These are phyloP conservation scores for Xylaria sp. DNA, from an alignment of 2,329 filamentous ascomycete species.

Conservation along the genomic window DNA sequence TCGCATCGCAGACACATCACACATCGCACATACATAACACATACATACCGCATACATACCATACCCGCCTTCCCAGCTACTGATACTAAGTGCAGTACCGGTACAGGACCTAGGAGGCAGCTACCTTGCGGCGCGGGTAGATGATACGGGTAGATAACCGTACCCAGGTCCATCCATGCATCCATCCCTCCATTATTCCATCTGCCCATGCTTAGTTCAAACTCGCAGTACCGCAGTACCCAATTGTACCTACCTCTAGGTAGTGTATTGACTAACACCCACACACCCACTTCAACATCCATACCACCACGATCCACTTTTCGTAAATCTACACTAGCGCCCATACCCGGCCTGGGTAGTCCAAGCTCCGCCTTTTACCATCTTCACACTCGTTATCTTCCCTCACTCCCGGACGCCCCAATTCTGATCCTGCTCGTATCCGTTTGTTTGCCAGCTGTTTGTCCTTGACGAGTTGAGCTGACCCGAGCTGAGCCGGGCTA, in stretches of 20 bases:
- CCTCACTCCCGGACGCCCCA: constrained; percentile 18
- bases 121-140: background rate
- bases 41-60: background rate
- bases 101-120: background rate
- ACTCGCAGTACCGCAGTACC: background rate
- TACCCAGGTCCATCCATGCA: background rate
- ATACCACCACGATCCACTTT: constrained; percentile 14
- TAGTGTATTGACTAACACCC: background rate
- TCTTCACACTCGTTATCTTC: constrained; percentile 6
- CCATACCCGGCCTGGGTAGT: constrained; percentile 19
- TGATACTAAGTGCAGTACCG: background rate
- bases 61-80: background rate
- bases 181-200: background rate
- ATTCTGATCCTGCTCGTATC: constrained; percentile 1
- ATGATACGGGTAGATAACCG: background rate
- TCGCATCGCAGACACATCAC: background rate
- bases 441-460: constrained; percentile 16
- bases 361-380: constrained; percentile 18
- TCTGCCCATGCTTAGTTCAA: background rate
- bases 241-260: background rate
- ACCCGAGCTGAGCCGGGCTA: background rate
- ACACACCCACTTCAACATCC: background rate
- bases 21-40: background rate
- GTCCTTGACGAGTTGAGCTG: background rate
- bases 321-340: constrained; percentile 15